These are phyloP conservation scores for Ophiosphaerella herpotricha DNA, from an alignment of 2,329 filamentous ascomycete species.

Conservation along the genomic window DNA sequence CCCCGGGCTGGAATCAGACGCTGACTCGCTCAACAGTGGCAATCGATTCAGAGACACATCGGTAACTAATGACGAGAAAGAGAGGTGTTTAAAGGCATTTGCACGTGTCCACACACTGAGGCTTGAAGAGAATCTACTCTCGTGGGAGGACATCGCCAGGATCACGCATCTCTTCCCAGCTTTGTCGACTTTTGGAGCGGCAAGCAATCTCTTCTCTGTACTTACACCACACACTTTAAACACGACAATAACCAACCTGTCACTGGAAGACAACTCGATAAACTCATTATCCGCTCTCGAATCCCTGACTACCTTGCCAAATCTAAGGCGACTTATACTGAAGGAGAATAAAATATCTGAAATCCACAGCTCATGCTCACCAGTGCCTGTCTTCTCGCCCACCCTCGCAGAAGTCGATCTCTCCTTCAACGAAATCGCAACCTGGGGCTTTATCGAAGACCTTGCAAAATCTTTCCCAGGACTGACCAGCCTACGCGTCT, in stretches of 20 bases:
- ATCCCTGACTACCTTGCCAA: conserved; percentile 63
- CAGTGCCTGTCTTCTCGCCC: conserved; percentile 29
- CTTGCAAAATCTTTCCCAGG: conserved; percentile 72
- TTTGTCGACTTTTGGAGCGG: conserved; percentile 56
- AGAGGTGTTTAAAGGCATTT: conserved; percentile 35
- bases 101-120: conserved; percentile 50
- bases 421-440: conserved; percentile 52
- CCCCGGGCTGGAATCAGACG: background rate
- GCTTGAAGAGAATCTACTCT: conserved; percentile 55
- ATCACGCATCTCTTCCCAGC: conserved; percentile 59
- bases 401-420: conserved; percentile 51
- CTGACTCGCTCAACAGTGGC: conserved; percentile 57
- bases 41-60: conserved; percentile 65
- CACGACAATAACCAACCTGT: conserved; percentile 63
- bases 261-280: conserved; percentile 75
- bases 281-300: conserved; percentile 61
- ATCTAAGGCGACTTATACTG: conserved; percentile 60
- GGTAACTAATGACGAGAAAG: conserved; percentile 26
- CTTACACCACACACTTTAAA: conserved; percentile 48
- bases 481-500: conserved; percentile 74
- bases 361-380: conserved; percentile 27
- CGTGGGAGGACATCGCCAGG: conserved; percentile 45
- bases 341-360: conserved; percentile 74
- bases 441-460: conserved; percentile 75
- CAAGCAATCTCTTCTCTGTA: conserved; percentile 46